Conservation (phyloP, 2,329 filamentous ascomycete species). For the Sporothrix pseudoabietina region DNA sequence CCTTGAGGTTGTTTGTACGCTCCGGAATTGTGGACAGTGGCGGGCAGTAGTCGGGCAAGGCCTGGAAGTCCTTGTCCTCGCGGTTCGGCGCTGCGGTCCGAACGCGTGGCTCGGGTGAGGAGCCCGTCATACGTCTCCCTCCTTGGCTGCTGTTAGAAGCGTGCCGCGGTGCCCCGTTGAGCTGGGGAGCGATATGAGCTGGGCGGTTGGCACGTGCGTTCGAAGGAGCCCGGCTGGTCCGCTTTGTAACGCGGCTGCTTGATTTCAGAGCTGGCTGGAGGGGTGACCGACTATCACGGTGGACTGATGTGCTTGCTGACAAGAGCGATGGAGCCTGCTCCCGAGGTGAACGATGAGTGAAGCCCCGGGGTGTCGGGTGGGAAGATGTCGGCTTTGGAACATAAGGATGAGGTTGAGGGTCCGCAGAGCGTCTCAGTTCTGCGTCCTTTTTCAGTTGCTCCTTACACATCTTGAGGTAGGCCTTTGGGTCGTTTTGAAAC, state of each 20-base stretch:
- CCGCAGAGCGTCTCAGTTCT: constrained; percentile 44
- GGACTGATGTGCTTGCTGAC: neutral
- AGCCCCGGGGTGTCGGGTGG: constrained; percentile 43
- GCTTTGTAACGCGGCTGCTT: constrained; percentile 30
- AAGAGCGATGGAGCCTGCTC: constrained; percentile 29
- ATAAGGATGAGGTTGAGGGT: constrained; percentile 42
- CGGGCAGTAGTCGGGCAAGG: constrained; percentile 73
- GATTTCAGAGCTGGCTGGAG: constrained; percentile 22
- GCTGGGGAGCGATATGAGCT: constrained; percentile 37
- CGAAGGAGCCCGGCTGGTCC: neutral
- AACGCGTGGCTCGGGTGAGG: constrained; percentile 37
- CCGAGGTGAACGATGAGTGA: constrained; percentile 34
- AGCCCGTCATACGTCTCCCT: constrained; percentile 18
- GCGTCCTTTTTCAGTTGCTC: constrained; percentile 53
- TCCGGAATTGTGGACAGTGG: constrained; percentile 65
- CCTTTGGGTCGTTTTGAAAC: constrained; percentile 48
- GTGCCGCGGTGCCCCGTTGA: constrained; percentile 24
- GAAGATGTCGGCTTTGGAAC: neutral
- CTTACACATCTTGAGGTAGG: constrained; percentile 56
- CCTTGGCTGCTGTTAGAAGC: neutral
- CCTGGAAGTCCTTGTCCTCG: constrained; percentile 79
- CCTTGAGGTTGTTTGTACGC: constrained; percentile 72
- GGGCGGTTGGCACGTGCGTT: constrained; percentile 24
- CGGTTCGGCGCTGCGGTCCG: constrained; percentile 65
- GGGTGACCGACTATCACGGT: neutral